phyloP scores from a whole-genome alignment of 2,329 filamentous ascomycete genomes.

The Trichoderma semiorbis region DNA sequence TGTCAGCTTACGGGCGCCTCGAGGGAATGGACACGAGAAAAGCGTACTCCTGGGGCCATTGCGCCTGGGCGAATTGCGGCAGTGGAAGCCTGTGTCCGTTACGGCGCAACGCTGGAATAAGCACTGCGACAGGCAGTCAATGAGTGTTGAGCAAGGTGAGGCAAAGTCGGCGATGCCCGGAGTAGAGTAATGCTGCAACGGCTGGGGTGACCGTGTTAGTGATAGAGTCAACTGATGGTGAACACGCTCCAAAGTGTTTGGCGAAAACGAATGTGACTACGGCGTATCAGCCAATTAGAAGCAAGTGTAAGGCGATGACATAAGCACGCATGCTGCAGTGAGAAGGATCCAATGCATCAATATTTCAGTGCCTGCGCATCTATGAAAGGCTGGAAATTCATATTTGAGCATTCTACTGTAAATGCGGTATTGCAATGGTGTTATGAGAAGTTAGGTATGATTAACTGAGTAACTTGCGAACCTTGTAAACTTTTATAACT shows the following conservation, averaged over 20 bases:
- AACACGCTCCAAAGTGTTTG: neutral
- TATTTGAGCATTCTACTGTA: neutral
- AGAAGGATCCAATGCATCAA: neutral
- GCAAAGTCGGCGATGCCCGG: neutral
- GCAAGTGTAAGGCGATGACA: neutral
- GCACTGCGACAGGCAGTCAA: neutral
- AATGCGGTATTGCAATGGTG: neutral
- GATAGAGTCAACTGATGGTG: neutral
- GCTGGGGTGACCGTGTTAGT: neutral
- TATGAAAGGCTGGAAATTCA: neutral
- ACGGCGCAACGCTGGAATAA: neutral
- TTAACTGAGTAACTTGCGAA: neutral
- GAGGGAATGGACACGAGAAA: neutral
- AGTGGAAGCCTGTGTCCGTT: neutral
- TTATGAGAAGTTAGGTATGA: neutral
- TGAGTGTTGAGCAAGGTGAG: neutral
- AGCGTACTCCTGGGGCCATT: conserved; percentile 42
- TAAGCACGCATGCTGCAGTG: conserved; percentile 2
- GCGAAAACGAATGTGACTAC: neutral
- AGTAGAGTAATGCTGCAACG: neutral
- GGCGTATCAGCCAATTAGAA: conserved; percentile 11
- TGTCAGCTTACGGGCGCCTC: conserved; percentile 19
- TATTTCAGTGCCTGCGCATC: neutral
- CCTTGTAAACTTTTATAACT: neutral
- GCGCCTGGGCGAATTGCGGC: conserved; percentile 13